A percentile compares a stretch with the other conserved stretches of the same genome.
phyloP scores from a whole-genome alignment of 768 basidiomycete genomes.

The Russula sp. region DNA sequence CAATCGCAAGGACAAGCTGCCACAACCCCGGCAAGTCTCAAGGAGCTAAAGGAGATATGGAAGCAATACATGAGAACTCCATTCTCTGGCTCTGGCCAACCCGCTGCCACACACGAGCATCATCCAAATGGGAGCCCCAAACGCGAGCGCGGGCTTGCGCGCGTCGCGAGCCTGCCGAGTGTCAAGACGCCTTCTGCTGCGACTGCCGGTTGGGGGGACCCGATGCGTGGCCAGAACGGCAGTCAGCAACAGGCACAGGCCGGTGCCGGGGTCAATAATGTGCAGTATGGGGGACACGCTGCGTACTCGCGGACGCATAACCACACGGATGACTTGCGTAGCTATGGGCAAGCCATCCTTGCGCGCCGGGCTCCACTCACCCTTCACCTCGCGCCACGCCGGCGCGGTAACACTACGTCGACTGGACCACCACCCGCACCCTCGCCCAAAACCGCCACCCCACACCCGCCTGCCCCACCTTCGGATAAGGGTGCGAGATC shows the following conservation, averaged over 20 bases:
- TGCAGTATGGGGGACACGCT: neutral
- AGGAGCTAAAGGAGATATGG: constrained; percentile 67
- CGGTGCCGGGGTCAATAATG: neutral
- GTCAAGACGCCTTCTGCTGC: constrained; percentile 54
- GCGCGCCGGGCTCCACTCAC: constrained; percentile 58
- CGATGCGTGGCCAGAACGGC: constrained; percentile 13
- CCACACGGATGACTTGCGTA: constrained; percentile 55
- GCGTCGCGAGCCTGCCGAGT: constrained; percentile 65
- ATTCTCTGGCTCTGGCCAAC: constrained; percentile 37
- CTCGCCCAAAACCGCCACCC: neutral
- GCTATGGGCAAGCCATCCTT: constrained; percentile 71
- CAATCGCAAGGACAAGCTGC: constrained; percentile 29
- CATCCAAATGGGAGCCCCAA: constrained; percentile 25
- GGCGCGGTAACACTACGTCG: constrained; percentile 25
- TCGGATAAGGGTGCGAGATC: constrained; percentile 17
- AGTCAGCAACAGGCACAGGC: neutral
- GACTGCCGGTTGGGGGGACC: constrained; percentile 15
- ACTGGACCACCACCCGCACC: neutral
- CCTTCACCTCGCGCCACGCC: constrained; percentile 48
- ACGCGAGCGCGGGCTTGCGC: constrained; percentile 38
- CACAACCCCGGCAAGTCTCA: constrained; percentile 30
- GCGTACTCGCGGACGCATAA: constrained; percentile 28
- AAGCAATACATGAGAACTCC: constrained; percentile 70
- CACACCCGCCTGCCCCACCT: neutral
- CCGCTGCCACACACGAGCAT: constrained; percentile 6